These are phyloP conservation scores for Thermochaetoides dissita DNA, from an alignment of 2,329 filamentous ascomycete genomes.

Conservation along the genomic window DNA sequence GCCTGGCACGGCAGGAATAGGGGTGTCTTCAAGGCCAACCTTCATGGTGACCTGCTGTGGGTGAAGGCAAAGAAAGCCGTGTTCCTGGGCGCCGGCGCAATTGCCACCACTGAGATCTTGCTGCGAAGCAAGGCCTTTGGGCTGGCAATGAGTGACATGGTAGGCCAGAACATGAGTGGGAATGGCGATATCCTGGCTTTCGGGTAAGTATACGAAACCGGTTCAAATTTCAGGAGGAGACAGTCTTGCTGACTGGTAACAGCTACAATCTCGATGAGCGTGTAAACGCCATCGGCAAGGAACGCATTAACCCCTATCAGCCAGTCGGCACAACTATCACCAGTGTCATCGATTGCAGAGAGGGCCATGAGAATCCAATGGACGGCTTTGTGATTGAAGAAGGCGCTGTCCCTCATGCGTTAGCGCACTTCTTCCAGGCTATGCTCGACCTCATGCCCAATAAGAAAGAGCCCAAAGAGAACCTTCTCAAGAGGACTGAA, in stretches of 20 bases:
- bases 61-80: constrained; percentile 51
- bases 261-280: constrained; percentile 45
- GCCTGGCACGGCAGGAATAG: constrained; percentile 48
- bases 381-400: constrained; percentile 53
- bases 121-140: constrained; percentile 46
- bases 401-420: constrained; percentile 43
- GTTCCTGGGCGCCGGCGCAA: constrained; percentile 50
- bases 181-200: constrained; percentile 55
- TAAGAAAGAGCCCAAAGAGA: constrained; percentile 25
- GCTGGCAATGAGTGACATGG: constrained; percentile 39
- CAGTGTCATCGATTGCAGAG: constrained; percentile 46
- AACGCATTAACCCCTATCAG: constrained; percentile 33
- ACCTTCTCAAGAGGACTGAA: constrained; percentile 28
- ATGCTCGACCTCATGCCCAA: constrained; percentile 42
- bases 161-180: constrained; percentile 48
- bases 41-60: constrained; percentile 51
- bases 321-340: constrained; percentile 50
- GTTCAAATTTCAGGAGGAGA: background rate
- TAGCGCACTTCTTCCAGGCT: constrained; percentile 40
- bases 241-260: constrained; percentile 10
- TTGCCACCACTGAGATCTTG: constrained; percentile 53
- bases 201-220: constrained; percentile 26
- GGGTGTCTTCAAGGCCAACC: constrained; percentile 37
- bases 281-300: constrained; percentile 41
- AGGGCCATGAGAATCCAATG: constrained; percentile 36